phyloP scores from a whole-genome alignment of 116 monocot species.

The Cymodocea nodosa region DNA sequence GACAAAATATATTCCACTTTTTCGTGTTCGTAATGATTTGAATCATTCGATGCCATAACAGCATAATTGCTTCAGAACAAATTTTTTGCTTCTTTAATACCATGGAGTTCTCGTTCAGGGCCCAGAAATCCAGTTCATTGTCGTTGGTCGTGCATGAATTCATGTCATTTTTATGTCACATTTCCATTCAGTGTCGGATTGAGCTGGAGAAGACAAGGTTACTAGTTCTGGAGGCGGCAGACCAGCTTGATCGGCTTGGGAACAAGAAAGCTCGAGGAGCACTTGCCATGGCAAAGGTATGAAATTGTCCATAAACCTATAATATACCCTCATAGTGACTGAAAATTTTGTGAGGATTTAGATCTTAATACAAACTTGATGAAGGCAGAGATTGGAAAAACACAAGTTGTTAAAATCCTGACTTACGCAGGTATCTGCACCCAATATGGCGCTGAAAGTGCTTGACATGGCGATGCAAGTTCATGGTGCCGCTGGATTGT shows the following conservation, averaged over 20 bases:
- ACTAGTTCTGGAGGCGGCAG: conserved; percentile 80
- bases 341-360: too few relatives aligned
- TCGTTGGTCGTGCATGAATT: too few relatives aligned
- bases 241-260: conserved; percentile 72
- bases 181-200: conserved; percentile 48
- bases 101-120: too few relatives aligned
- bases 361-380: too few relatives aligned
- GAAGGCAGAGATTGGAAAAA: too few relatives aligned
- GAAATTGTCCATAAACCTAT: neutral
- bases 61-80: too few relatives aligned
- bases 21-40: too few relatives aligned
- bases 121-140: too few relatives aligned
- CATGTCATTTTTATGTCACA: neutral
- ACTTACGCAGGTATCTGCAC: conserved; percentile 67
- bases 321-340: too few relatives aligned
- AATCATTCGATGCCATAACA: too few relatives aligned
- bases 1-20: too few relatives aligned
- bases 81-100: too few relatives aligned
- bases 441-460: conserved; percentile 85
- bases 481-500: conserved; percentile 87
- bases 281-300: conserved; percentile 97
- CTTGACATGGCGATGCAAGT: conserved; percentile 97
- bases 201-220: conserved; percentile 77
- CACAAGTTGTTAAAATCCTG: neutral
- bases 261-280: conserved; percentile 82